Base-by-base conservation (phyloP, 768 basidiomycete species). In the Cystobasidium onofrii region DNA sequence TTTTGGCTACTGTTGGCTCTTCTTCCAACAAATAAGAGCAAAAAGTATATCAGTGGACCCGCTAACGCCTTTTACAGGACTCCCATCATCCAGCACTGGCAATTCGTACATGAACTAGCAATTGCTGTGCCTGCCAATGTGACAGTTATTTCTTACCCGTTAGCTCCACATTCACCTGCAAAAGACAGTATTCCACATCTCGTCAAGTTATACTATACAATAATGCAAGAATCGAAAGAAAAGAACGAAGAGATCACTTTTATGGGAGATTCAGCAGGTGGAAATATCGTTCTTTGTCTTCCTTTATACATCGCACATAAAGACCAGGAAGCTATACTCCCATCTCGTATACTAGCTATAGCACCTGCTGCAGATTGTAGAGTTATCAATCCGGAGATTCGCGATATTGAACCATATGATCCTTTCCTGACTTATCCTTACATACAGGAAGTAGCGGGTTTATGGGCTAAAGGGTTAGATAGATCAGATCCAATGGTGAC, bases 221-320 rank as follows among this genome's bases (percentile, higher is more conserved):
- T 67, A 4, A 29, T 67, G 43, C 65, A 52, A 33, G 60, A 61
- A 39, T 61, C 60, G 13, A 33, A 39, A 61, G 18, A 9, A 31
- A 67, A 29, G 27, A 50, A 54, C 6, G 65, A 67, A 27, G 29
- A 67, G 29, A 41, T 39, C 20, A 54, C 52, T 29, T 50, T 67
- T 23, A 67, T 67, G 65, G 65, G 65, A 25, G 65, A 67, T 31
- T 67, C 65, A 13, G 65, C 65, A 23, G 65, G 65, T 1, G 65
- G 65, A 9, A 67, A 67, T 41, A 50, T 67, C 18, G 65, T 50
- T 2, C 41, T 67, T n/a, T 25, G 43, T 27, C 27, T 67, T 17
- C 29, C 50, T 31, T 44, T 67, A 43, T 52, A 52, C 15, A 36
- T 29, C 65, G n/a, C 33, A 25, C 13, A 67, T 17, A 29, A 67